Conservation (phyloP, 257 asterid species). For the Jasminum sambac region DNA sequence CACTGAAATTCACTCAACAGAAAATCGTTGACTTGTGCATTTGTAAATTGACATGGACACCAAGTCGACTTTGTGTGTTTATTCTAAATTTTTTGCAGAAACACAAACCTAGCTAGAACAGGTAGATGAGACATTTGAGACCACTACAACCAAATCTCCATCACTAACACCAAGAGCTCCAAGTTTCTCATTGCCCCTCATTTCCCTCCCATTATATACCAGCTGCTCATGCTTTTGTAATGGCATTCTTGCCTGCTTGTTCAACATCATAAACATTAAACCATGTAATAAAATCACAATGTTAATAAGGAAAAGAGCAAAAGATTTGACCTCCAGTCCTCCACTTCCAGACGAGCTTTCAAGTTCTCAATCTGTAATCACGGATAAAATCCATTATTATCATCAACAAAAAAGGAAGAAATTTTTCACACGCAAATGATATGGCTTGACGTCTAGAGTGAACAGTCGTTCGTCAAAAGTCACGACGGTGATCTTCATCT, state of each 20-base stretch:
- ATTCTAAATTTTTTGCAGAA: too few relatives aligned
- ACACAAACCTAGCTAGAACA: constrained; percentile 44
- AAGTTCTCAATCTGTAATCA: constrained; percentile 87
- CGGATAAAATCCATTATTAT: constrained; percentile 1
- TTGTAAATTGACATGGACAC: too few relatives aligned
- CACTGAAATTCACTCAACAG: too few relatives aligned
- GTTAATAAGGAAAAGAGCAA: not conserved
- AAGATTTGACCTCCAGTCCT: constrained; percentile 84
- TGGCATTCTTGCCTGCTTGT: constrained; percentile 68
- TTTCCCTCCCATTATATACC: constrained; percentile 74
- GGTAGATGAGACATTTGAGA: constrained; percentile 43
- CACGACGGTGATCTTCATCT: constrained; percentile 96
- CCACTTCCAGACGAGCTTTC: constrained; percentile 95
- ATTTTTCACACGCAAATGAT: too few relatives aligned
- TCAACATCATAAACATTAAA: constrained; percentile 24
- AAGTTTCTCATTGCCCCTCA: constrained; percentile 66
- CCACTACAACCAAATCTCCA: constrained; percentile 94
- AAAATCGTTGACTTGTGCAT: too few relatives aligned
- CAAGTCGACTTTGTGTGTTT: too few relatives aligned
- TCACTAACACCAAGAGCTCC: constrained; percentile 69
- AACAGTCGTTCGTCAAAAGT: constrained; percentile 87
- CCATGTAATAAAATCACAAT: constrained; percentile 12
- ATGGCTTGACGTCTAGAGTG: constrained; percentile 79
- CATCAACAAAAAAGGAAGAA: not conserved
- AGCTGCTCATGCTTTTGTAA: constrained; percentile 78